Evolutionary conservation across 1,284 basidiomycete species (phyloP), one percentile per base, ranked within the genome.

Genomic region (Somion occarium): DNA sequence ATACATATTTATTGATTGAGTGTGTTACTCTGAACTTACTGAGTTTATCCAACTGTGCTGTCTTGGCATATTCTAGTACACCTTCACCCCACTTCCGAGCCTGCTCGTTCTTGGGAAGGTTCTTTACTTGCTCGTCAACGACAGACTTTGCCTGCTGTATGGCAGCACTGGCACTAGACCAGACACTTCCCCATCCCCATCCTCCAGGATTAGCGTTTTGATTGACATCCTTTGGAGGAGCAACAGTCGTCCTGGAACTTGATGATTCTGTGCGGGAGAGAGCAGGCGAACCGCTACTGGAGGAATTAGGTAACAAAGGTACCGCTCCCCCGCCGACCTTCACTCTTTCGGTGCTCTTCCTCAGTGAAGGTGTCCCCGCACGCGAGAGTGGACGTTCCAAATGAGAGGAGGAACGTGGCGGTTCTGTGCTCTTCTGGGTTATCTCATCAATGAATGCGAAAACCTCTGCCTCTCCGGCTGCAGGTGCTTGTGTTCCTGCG

Each of bases 381-480:
- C 88, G 78, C 34, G 86, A 88, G 44, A 72, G 62, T 2, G 82
- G 82, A 7, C 82, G 72, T 38, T 85, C 82, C 48, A 80, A 68
- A 53, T 78, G 75, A 19, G 76, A 67, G 25, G 78, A 69, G 1
- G 76, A 62, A 38, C 84, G 82, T 7, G 82, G 81, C 2, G 87
- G 85, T 59, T 89, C 88, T 3, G 84, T 76, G 65, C 83, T 87
- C 70, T 93, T 93, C 76, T 91, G 90, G 0, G 91, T 93, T 60
- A 96, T 92, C 69, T 96, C 92, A 69, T 97, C 92, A 49, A 97
- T 82, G 73, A 95, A 96, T 22, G 93, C 93, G 41, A 95, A 81
- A 15, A 91, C 91, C 55, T 91, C 88, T 19, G 88, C 86, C 64
- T 91, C 84, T 39, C 81, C 81, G 56, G 74, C 74, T 44, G 72